Evolutionary conservation across 202 grass and related monocot species (phyloP).

Genomic region (Panicum hallii): DNA sequence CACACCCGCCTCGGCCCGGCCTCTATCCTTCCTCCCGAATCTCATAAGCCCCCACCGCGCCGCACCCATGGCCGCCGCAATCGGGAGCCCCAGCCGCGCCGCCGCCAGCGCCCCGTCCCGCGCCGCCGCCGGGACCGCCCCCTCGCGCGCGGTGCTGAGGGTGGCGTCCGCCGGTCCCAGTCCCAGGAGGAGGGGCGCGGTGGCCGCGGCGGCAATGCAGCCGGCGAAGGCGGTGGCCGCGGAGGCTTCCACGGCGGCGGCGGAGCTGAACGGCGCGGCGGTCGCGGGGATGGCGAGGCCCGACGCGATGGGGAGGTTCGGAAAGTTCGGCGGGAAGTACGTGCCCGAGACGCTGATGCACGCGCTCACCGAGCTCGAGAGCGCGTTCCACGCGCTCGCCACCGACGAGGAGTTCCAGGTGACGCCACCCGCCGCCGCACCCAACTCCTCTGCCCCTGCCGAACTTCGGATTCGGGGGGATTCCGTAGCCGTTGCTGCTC

Average conservation of each 20-base stretch:
- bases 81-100: conserved; percentile 52
- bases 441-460: neutral
- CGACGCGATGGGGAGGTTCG: conserved; percentile 77
- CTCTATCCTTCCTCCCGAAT: too few relatives aligned
- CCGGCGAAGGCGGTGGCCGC: conserved; percentile 56
- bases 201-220: conserved; percentile 40
- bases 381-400: conserved; percentile 72
- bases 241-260: neutral
- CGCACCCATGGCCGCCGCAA: conserved; percentile 39
- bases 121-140: neutral
- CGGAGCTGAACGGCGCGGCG: conserved; percentile 28
- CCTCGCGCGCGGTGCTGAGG: neutral
- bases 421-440: neutral
- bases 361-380: conserved; percentile 83
- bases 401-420: conserved; percentile 85
- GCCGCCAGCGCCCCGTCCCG: neutral
- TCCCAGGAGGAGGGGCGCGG: neutral
- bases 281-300: conserved; percentile 41
- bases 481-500: neutral
- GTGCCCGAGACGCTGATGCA: conserved; percentile 96
- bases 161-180: neutral
- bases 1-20: neutral
- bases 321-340: conserved; percentile 93
- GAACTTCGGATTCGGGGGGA: neutral
- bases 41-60: too few relatives aligned